Conservation (phyloP, 192 early-diverging fungal species). For the Gorgonomyces haynaldii region DNA sequence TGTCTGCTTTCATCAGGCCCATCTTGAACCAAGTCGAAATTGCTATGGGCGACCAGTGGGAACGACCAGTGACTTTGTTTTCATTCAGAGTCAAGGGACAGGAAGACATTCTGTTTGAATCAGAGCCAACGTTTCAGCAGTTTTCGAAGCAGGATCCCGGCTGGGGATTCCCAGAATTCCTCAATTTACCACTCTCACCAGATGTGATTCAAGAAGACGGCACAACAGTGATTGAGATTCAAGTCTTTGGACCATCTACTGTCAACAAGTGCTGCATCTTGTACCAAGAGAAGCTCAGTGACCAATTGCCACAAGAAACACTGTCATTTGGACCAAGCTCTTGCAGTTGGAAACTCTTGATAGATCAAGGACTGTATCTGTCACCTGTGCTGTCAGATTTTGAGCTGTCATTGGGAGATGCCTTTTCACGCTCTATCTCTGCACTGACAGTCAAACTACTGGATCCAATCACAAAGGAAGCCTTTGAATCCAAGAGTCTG, state of each 20-base stretch:
- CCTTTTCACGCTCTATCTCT: constrained; percentile 22
- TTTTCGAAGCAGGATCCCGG: constrained; percentile 10
- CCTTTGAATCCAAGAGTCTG: constrained; percentile 20
- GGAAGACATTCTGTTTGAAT: not conserved
- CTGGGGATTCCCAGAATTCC: constrained; percentile 35
- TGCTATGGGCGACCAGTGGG: constrained; percentile 27
- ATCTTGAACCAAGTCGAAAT: constrained; percentile 21
- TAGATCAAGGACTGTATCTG: constrained; percentile 18
- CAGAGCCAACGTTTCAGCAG: constrained; percentile 1
- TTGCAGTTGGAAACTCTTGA: constrained; percentile 21
- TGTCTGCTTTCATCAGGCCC: constrained; percentile 26
- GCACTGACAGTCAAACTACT: constrained; percentile 27
- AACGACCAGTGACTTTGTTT: constrained; percentile 22
- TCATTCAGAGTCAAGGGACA: constrained; percentile 17
- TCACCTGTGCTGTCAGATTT: constrained; percentile 9
- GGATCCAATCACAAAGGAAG: not conserved
- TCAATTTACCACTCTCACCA: constrained; percentile 10
- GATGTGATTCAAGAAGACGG: constrained; percentile 17
- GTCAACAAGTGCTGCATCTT: constrained; percentile 20
- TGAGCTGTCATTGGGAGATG: constrained; percentile 10
- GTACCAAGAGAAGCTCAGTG: constrained; percentile 17
- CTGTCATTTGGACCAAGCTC: constrained; percentile 24
- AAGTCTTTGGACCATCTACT: constrained; percentile 14
- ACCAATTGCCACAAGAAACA: not conserved
- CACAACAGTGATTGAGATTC: constrained; percentile 19